These are phyloP conservation scores for Colletotrichum godetiae DNA, from an alignment of 2,329 filamentous ascomycete genomes.

Conservation along the genomic window DNA sequence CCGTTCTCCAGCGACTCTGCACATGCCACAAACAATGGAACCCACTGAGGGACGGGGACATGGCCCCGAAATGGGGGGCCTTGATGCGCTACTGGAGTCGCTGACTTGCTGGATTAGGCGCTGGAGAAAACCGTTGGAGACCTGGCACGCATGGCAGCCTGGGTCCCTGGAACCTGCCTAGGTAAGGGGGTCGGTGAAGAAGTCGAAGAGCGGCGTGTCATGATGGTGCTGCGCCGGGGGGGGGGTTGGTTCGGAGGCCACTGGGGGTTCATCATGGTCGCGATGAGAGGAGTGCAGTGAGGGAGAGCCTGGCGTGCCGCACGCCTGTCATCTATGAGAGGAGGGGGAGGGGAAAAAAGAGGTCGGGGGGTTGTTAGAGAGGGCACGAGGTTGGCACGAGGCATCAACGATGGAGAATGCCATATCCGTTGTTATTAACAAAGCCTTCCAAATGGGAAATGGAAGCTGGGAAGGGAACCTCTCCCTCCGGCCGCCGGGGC, in stretches of 20 bases:
- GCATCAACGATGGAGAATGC: constrained; percentile 11
- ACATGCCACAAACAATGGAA: background rate
- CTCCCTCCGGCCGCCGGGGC: constrained; percentile 20
- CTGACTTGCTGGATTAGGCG: constrained; percentile 9
- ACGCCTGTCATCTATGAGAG: background rate
- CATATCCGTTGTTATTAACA: background rate
- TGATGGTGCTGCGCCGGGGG: background rate
- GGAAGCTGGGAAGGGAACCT: constrained; percentile 16
- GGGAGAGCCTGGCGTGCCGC: no score
- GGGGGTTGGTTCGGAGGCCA: background rate
- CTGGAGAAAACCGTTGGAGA: constrained; percentile 5
- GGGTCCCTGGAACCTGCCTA: background rate
- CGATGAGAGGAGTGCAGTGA: background rate
- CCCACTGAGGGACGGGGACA: constrained; percentile 14
- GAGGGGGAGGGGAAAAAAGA: background rate
- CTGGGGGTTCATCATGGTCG: background rate
- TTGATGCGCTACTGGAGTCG: constrained; percentile 22
- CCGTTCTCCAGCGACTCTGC: background rate
- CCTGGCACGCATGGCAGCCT: constrained; percentile 1
- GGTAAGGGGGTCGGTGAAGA: constrained; percentile 15
- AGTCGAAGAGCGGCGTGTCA: background rate
- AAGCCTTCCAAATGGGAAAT: constrained; percentile 20
- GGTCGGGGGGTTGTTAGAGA: constrained; percentile 1
- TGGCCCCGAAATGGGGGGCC: constrained; percentile 8
- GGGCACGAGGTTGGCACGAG: constrained; percentile 8